Conservation (phyloP, 1,284 basidiomycete genomes). For the Apiotrichum brassicae region DNA sequence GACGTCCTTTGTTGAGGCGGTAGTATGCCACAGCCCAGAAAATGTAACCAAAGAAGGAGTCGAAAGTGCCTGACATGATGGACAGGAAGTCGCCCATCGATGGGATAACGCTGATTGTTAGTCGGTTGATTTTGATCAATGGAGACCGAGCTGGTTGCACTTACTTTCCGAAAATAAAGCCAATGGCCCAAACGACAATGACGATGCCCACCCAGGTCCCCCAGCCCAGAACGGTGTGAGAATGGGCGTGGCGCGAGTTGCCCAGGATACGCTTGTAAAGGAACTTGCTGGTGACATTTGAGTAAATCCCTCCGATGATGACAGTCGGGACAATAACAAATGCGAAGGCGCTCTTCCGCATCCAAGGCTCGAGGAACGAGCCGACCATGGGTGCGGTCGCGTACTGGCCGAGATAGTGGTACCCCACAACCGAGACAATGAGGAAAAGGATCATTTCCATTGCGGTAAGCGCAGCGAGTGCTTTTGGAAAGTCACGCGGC, state of each 20-base stretch:
- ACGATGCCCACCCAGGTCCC: constrained; percentile 56
- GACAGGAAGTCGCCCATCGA: constrained; percentile 50
- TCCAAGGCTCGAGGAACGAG: constrained; percentile 45
- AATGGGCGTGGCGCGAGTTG: constrained; percentile 51
- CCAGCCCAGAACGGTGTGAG: constrained; percentile 59
- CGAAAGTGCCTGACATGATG: constrained; percentile 41
- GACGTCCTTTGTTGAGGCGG: constrained; percentile 42
- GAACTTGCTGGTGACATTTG: constrained; percentile 39
- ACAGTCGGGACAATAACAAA: constrained; percentile 43
- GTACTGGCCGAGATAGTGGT: constrained; percentile 47
- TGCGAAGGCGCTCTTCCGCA: constrained; percentile 51
- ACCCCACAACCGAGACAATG: constrained; percentile 58
- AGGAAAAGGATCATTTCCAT: constrained; percentile 59
- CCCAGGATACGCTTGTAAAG: constrained; percentile 46
- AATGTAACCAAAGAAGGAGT: constrained; percentile 45
- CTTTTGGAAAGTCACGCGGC: constrained; percentile 58
- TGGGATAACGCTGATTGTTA: constrained; percentile 31
- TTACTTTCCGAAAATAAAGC: constrained; percentile 57
- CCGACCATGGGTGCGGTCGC: constrained; percentile 43
- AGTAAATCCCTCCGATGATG: constrained; percentile 42
- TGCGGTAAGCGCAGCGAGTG: constrained; percentile 47
- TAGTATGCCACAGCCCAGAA: constrained; percentile 50
- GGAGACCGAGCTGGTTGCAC: too few species aligned
- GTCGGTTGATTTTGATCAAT: too few species aligned
- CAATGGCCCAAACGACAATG: constrained; percentile 54